Evolutionary conservation across 768 basidiomycete genomes (phyloP).

Genomic region (Macrocybe gigantea): DNA sequence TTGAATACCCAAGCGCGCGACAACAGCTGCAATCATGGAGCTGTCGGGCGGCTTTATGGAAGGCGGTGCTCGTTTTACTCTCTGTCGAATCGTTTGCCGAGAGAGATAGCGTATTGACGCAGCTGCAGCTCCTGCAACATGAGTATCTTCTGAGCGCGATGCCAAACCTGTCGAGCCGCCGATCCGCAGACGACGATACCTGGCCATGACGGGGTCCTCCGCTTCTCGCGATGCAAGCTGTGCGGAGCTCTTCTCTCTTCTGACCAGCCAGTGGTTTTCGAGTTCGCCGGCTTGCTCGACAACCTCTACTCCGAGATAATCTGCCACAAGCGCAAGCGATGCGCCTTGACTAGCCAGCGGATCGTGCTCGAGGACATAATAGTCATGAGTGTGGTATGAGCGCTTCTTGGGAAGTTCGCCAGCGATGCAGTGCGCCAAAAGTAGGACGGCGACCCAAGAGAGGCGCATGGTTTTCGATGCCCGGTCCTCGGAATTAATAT

Average conservation of each 20-base stretch:
- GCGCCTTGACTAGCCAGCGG: constrained; percentile 33
- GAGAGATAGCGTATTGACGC: constrained; percentile 56
- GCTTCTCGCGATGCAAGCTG: not conserved
- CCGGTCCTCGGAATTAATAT: too few relatives aligned
- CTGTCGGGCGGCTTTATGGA: constrained; percentile 22
- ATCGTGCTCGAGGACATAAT: constrained; percentile 75
- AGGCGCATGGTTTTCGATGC: constrained; percentile 17
- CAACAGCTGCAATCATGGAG: not conserved
- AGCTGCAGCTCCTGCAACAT: constrained; percentile 37
- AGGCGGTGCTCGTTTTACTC: constrained; percentile 76
- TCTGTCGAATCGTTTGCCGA: constrained; percentile 58
- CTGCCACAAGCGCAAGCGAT: constrained; percentile 53
- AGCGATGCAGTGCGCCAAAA: constrained; percentile 22
- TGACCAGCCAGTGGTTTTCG: constrained; percentile 75
- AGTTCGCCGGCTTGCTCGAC: constrained; percentile 89
- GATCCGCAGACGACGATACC: constrained; percentile 38
- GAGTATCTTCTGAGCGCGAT: constrained; percentile 33
- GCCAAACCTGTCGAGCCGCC: constrained; percentile 7
- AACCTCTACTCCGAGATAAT: constrained; percentile 68
- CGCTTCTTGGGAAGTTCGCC: constrained; percentile 39
- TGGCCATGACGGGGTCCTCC: constrained; percentile 43
- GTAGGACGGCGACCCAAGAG: constrained; percentile 21
- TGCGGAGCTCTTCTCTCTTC: constrained; percentile 17
- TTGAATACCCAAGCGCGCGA: constrained; percentile 29
- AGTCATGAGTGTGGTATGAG: constrained; percentile 61